These are phyloP conservation scores for Scheffersomyces lignicola DNA, from an alignment of 1,139 yeast species.

Conservation along the genomic window DNA sequence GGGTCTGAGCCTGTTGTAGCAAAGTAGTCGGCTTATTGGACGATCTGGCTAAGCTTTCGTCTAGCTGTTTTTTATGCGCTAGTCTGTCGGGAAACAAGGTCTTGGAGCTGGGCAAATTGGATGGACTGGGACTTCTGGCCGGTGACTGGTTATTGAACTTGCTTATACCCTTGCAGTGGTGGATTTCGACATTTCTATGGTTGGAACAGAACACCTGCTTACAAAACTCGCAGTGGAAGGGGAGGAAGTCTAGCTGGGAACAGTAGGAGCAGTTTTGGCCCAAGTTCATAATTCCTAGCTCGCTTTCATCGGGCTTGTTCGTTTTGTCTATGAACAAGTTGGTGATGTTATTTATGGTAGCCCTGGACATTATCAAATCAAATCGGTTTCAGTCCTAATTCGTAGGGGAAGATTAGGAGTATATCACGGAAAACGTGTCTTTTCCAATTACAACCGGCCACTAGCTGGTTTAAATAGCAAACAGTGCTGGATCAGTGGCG, in stretches of 20 bases:
- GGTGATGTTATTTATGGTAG: conserved; percentile 6
- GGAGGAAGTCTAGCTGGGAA: conserved; percentile 65
- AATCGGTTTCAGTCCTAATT: too few species aligned
- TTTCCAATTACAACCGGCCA: background rate
- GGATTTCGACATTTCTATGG: conserved; percentile 53
- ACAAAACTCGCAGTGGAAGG: conserved; percentile 64
- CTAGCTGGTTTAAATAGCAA: background rate
- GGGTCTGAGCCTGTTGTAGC: conserved; percentile 16
- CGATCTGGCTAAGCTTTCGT: conserved; percentile 30
- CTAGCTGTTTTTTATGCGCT: conserved; percentile 37
- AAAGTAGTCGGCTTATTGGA: conserved; percentile 29
- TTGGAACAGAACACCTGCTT: conserved; percentile 54
- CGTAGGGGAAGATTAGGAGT: background rate
- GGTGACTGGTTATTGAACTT: conserved; percentile 14
- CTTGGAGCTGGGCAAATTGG: conserved; percentile 32
- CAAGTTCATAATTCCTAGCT: conserved; percentile 59
- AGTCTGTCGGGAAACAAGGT: conserved; percentile 60
- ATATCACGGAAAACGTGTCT: background rate
- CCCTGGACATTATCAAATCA: too few species aligned
- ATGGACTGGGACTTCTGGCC: conserved; percentile 10
- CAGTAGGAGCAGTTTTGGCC: conserved; percentile 70
- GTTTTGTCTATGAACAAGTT: conserved; percentile 19
- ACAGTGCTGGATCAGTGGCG: conserved; percentile 13
- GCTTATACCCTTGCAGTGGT: conserved; percentile 38
- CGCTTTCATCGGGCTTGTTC: conserved; percentile 22